These are phyloP conservation scores for Globisporangium orthogonon DNA, from an alignment of 352 stramenopile species.

Conservation along the genomic window DNA sequence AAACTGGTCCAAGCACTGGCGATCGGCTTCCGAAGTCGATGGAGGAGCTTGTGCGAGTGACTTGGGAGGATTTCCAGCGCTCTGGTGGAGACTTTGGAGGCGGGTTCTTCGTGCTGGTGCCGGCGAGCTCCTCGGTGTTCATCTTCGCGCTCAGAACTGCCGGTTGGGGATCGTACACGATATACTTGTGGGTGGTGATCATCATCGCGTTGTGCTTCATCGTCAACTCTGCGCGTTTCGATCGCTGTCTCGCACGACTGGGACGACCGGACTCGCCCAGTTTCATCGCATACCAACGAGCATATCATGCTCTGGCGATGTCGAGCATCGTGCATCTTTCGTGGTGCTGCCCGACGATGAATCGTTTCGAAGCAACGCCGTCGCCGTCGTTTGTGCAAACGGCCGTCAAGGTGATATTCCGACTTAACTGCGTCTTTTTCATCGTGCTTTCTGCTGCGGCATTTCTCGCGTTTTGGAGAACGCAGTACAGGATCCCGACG, in stretches of 20 bases:
- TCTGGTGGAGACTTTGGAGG: constrained; percentile 28
- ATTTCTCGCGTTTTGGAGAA: constrained; percentile 35
- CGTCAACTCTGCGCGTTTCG: constrained; percentile 34
- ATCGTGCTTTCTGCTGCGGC: constrained; percentile 12
- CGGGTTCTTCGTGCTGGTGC: constrained; percentile 38
- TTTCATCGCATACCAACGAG: constrained; percentile 35
- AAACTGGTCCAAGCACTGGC: constrained; percentile 2
- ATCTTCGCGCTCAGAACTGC: constrained; percentile 23
- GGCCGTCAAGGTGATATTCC: constrained; percentile 14
- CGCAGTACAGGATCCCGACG: constrained; percentile 28
- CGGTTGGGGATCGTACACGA: constrained; percentile 21
- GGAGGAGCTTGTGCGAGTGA: constrained; percentile 21
- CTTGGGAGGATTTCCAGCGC: constrained; percentile 24
- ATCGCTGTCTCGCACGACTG: constrained; percentile 25
- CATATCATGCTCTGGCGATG: constrained; percentile 33
- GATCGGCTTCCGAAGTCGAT: constrained; percentile 19
- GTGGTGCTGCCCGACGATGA: constrained; percentile 23
- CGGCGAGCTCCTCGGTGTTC: constrained; percentile 24
- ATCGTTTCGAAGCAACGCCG: constrained; percentile 1
- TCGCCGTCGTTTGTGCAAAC: constrained; percentile 4
- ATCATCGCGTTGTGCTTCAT: constrained; percentile 38
- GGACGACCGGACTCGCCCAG: constrained; percentile 20
- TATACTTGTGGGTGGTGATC: constrained; percentile 33
- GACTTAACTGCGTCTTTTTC: constrained; percentile 27
- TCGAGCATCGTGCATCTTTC: constrained; percentile 33